Evolutionary conservation across 192 early-diverging fungal genomes (phyloP).

Genomic region (Geosiphon pyriformis): DNA sequence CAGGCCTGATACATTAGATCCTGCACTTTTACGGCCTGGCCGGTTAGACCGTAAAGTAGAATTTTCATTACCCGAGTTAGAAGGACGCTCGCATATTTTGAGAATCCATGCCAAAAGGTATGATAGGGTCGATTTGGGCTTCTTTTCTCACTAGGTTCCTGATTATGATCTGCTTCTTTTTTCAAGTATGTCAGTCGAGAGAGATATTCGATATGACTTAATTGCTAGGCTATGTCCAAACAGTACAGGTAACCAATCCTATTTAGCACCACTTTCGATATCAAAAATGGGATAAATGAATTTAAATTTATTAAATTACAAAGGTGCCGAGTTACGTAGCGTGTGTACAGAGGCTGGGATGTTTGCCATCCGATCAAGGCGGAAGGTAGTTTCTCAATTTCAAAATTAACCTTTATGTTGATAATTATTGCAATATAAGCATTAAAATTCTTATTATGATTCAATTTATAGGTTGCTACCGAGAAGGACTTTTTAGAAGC

Average conservation of each 20-base stretch:
- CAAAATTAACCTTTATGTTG: too few relatives aligned
- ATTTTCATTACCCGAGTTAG: constrained; percentile 92
- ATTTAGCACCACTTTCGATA: not conserved
- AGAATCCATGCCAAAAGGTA: constrained; percentile 91
- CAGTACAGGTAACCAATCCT: constrained; percentile 61
- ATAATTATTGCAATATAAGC: too few relatives aligned
- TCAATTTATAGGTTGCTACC: constrained; percentile 66
- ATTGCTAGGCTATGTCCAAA: constrained; percentile 98
- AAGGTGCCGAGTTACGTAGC: constrained; percentile 88
- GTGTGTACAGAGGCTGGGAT: constrained; percentile 99
- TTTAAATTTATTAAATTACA: not conserved
- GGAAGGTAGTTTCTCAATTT: constrained; percentile 78
- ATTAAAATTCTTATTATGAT: too few relatives aligned
- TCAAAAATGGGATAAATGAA: too few relatives aligned
- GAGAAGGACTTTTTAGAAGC: constrained; percentile 99
- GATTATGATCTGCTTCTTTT: too few relatives aligned
- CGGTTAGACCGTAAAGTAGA: constrained; percentile 98
- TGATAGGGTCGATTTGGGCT: too few relatives aligned
- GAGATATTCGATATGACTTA: constrained; percentile 98
- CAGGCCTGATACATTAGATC: constrained; percentile 96
- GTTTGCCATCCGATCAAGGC: constrained; percentile 97
- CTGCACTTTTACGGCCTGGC: constrained; percentile 94
- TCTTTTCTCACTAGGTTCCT: too few relatives aligned
- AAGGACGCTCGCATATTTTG: constrained; percentile 96
- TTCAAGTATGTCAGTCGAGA: constrained; percentile 89